Conservation (phyloP, 768 basidiomycete species). For the Hygrocybe coccinea region DNA sequence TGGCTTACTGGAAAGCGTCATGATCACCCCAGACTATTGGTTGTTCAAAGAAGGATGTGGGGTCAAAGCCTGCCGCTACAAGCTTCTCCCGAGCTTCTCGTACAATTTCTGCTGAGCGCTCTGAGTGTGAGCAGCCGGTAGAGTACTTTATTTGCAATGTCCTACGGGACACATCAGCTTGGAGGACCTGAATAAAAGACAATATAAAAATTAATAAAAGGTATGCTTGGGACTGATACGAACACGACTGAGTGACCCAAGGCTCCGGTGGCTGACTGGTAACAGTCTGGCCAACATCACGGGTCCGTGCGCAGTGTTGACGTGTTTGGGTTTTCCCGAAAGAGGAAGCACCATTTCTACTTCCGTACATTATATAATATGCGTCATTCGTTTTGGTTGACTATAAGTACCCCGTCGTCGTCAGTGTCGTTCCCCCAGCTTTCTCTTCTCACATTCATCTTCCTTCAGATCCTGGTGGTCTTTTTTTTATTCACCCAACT, state of each 20-base stretch:
- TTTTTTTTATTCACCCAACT: slow-evolving; percentile 18
- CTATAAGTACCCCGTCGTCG: slow-evolving; percentile 24
- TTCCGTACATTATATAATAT: neutral
- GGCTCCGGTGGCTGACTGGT: neutral
- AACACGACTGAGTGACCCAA: neutral
- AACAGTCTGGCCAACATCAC: neutral
- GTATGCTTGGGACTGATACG: slow-evolving; percentile 39
- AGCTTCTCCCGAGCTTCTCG: slow-evolving; percentile 43
- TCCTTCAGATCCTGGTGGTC: slow-evolving; percentile 55
- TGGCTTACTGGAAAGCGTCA: slow-evolving; percentile 68
- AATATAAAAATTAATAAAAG: slow-evolving; percentile 24
- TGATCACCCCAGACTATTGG: slow-evolving; percentile 75
- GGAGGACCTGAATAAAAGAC: slow-evolving; percentile 12
- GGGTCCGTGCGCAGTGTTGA: slow-evolving; percentile 3
- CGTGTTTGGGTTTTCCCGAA: neutral
- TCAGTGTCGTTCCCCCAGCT: slow-evolving; percentile 4
- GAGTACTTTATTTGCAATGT: neutral
- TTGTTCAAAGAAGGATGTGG: slow-evolving; percentile 72
- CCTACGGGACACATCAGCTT: slow-evolving; percentile 5
- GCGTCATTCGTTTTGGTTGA: no score
- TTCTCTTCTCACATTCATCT: slow-evolving; percentile 35
- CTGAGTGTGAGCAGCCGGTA: neutral
- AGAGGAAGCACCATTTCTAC: neutral
- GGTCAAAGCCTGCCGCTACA: slow-evolving; percentile 50
- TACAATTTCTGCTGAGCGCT: neutral